Base-by-base conservation (phyloP, 768 basidiomycete species). In the Amanita thiersii region DNA sequence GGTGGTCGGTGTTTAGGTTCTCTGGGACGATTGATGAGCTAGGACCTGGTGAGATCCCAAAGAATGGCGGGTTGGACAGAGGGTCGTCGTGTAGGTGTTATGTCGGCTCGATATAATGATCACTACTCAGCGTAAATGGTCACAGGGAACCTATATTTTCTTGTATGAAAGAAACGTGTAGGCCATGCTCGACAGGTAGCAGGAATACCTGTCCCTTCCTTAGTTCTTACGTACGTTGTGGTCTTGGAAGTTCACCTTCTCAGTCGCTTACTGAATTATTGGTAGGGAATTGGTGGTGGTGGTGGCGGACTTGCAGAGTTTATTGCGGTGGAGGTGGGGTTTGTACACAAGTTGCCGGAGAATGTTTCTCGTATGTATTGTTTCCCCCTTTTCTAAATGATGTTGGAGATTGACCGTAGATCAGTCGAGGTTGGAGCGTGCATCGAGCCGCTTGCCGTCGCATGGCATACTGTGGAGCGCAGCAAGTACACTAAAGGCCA, bases 341-440 rank as follows among this genome's bases (percentile, higher is more conserved):
- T 60, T 39, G 56, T 69, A 2, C 66, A 71, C 45, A 44, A 56
- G 11, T 53, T 74, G 1, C 71, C 69, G 2, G 51, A 53, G 8
- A 50, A 54, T 20, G 53, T 69, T 28, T 48, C 66, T 1, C 54
- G 71, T 69, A 47, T 49, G 65, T 52, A n/a, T n/a, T n/a, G n/a
- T n/a, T n/a, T n/a, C n/a, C n/a, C n/a, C n/a, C n/a, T n/a, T n/a
- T n/a, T n/a, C n/a, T n/a, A n/a, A n/a, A n/a, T n/a, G n/a, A n/a
- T n/a, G n/a, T n/a, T n/a, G n/a, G n/a, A n/a, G n/a, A n/a, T n/a
- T n/a, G n/a, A n/a, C n/a, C n/a, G n/a, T n/a, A n/a, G n/a, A n/a
- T n/a, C n/a, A 72, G 72, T 74, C 32, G 71, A 74, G 14, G 48
- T 69, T 7, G 72, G 67, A 1, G 71, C 71, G 3, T 63, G 65